Base-by-base conservation (phyloP, 176 grass and related monocot species). In the Eleusine coracana region DNA sequence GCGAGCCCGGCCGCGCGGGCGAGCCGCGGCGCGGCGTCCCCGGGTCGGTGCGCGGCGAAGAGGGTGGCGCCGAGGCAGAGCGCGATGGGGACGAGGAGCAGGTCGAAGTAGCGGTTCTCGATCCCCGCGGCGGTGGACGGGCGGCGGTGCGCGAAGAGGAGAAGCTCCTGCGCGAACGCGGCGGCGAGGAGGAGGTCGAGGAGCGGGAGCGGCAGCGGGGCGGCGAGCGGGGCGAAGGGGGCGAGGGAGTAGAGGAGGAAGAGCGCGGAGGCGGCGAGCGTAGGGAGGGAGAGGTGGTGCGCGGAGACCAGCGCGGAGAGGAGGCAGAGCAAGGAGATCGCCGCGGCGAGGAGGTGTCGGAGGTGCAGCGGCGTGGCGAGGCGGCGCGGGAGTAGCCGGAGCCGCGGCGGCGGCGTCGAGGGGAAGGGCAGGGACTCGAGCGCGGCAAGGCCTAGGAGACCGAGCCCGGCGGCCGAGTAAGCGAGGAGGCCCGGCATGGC, bases 91-190 rank as follows among this genome's bases (percentile, higher is more conserved):
- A 80, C 96, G 67, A 98, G 92, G 42, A 98, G 81, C 62, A 98
- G 92, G 85, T 95, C 92, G 76, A 93, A 98, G 88, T 98, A 98
- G 2, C 91, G 91, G 82, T 98, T 98, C 85, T 98, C 96, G 77
- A 98, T 86, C 67, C 92, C 96, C 4, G 90, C 90, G 0, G 88
- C 88, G 8, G 88, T 90, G 88, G 88, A 82, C 1, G 80, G 71
- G 37, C 91, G 89, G 28, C 92, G 77, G 82, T 93, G 91, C 64
- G 88, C 87, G 87, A 93, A 98, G 81, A 91, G 88, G 45, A 93
- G 89, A 38, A 98, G 85, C 72, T 98, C 83, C 59, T 91, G 87
- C 21, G 72, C 69, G 80, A 98, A 98, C 17, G 93, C 91, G 27
- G 92, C 89, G 11, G 85, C 70, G 77, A 88, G 89, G 85, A 98